These are phyloP conservation scores for Canavalia gladiata DNA, from an alignment of 306 rosid species.

Conservation along the genomic window DNA sequence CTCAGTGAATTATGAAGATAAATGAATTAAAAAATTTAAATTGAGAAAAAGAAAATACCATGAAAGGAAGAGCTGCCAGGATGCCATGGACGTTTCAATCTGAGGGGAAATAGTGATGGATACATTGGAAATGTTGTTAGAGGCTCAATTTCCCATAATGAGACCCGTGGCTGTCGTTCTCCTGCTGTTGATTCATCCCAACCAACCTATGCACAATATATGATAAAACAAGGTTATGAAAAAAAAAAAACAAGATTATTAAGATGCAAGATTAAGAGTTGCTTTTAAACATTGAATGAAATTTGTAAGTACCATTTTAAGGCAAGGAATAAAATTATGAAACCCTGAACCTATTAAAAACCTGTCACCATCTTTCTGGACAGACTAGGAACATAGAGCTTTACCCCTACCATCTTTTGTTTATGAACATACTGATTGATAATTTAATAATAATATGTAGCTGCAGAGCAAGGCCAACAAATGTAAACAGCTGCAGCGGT, in stretches of 20 bases:
- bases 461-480: conserved; percentile 3
- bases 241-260: not conserved
- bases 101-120: conserved; percentile 86
- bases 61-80: conserved; percentile 78
- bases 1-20: not conserved
- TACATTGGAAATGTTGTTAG: conserved; percentile 92
- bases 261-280: conserved; percentile 4
- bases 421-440: not conserved
- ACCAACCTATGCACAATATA: conserved; percentile 69
- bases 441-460: not conserved
- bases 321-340: conserved; percentile 13
- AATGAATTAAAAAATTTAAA: not conserved
- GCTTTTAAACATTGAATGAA: not conserved
- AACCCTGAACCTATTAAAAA: conserved; percentile 19
- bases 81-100: conserved; percentile 91
- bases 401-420: not conserved
- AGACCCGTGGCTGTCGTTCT: conserved; percentile 88
- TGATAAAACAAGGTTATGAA: conserved; percentile 7
- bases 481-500: not conserved
- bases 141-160: conserved; percentile 95
- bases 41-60: conserved; percentile 56
- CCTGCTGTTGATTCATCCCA: conserved; percentile 96
- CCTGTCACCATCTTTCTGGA: conserved; percentile 9
- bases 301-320: not conserved
- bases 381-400: not conserved